These are phyloP conservation scores for Daldinia vernicosa DNA, from an alignment of 495 filamentous ascomycete genomes.

Conservation along the genomic window DNA sequence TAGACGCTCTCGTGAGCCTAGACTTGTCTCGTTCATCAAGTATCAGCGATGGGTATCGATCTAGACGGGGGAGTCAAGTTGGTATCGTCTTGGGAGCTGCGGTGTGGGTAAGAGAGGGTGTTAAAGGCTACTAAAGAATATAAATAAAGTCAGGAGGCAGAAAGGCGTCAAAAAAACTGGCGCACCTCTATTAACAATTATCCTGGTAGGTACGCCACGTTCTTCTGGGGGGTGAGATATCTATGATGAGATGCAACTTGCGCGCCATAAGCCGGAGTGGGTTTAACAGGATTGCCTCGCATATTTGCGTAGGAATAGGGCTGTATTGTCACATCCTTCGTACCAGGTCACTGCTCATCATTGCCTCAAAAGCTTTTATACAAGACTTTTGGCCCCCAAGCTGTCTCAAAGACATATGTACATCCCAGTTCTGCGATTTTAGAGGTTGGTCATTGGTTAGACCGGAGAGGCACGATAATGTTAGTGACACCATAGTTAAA, in stretches of 20 bases:
- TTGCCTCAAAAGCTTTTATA: neutral
- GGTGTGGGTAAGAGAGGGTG: neutral
- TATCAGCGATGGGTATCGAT: neutral
- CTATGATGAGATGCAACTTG: too few species aligned
- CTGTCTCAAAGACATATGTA: neutral
- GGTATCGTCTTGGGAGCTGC: neutral
- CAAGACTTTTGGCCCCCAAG: constrained; percentile 5
- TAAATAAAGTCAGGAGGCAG: neutral
- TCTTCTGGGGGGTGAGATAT: too few species aligned
- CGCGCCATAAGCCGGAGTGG: neutral
- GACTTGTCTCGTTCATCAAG: neutral
- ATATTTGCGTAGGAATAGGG: neutral
- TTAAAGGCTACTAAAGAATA: neutral
- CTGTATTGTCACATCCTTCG: neutral
- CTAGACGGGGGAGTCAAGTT: neutral
- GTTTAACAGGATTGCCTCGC: neutral
- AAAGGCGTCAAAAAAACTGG: too few species aligned
- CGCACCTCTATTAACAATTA: too few species aligned
- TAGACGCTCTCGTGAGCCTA: neutral
- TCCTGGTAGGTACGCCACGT: too few species aligned
- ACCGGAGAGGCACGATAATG: too few species aligned
- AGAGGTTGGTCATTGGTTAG: too few species aligned
- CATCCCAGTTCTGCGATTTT: neutral
- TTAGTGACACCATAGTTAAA: too few species aligned
- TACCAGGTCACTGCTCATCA: neutral